phyloP scores from a whole-genome alignment of 73 alveolate genomes.

The Effrenium voratum region DNA sequence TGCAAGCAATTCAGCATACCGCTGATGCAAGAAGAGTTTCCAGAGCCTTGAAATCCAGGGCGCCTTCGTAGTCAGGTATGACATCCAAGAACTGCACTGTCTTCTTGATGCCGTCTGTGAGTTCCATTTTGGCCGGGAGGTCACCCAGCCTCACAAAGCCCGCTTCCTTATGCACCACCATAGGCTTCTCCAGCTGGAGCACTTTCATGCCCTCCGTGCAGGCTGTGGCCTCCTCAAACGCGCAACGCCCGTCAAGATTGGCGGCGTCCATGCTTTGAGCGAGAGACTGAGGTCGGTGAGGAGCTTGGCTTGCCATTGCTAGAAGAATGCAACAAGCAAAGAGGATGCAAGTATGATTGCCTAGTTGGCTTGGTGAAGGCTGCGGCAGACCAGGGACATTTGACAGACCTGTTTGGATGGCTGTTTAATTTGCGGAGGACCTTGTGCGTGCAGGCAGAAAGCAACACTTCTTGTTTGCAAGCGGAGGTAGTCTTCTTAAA shows the following conservation, averaged over 20 bases:
- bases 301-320: slow-evolving; percentile 9
- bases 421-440: no score
- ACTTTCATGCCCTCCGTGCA: background rate
- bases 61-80: background rate
- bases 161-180: background rate
- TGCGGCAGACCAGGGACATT: no score
- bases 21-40: background rate
- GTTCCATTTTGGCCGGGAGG: background rate
- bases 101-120: background rate
- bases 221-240: background rate
- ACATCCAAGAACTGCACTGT: background rate
- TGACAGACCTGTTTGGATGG: no score
- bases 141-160: background rate
- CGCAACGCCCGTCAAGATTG: background rate
- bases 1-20: background rate
- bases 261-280: background rate
- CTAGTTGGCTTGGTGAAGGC: no score
- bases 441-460: no score
- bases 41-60: background rate
- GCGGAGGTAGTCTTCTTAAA: no score
- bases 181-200: background rate
- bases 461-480: no score
- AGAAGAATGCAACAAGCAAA: no score
- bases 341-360: no score
- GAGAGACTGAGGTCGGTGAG: background rate